Evolutionary conservation across 495 filamentous ascomycete genomes (phyloP).

Genomic region (Alectoria sarmentosa): DNA sequence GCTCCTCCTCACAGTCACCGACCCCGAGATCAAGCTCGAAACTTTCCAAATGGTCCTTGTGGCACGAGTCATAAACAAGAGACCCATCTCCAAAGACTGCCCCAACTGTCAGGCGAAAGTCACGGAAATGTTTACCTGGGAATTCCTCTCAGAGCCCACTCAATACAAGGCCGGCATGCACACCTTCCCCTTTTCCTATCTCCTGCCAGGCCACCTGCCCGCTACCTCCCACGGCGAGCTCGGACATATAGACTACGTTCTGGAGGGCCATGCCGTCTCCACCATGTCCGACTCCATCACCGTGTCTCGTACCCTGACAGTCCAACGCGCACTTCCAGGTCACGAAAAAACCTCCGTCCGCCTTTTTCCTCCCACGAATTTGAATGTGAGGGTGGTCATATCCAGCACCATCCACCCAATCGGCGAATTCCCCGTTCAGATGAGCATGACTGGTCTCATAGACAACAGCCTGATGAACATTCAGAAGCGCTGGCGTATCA

Average conservation of each 20-base stretch:
- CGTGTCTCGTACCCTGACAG: slow-evolving; percentile 54
- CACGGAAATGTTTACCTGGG: slow-evolving; percentile 71
- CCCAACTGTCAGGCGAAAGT: slow-evolving; percentile 60
- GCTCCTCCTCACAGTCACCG: slow-evolving; percentile 61
- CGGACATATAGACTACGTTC: slow-evolving; percentile 67
- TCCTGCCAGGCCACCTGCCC: slow-evolving; percentile 81
- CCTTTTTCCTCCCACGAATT: slow-evolving; percentile 92
- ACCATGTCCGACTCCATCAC: slow-evolving; percentile 56
- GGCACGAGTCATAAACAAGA: slow-evolving; percentile 62
- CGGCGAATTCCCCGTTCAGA: slow-evolving; percentile 68
- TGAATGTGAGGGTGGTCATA: slow-evolving; percentile 73
- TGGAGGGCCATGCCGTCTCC: slow-evolving; percentile 62
- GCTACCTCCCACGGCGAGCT: slow-evolving; percentile 69
- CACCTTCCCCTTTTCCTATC: slow-evolving; percentile 83
- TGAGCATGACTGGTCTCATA: slow-evolving; percentile 73
- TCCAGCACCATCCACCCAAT: slow-evolving; percentile 82
- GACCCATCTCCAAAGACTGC: slow-evolving; percentile 72
- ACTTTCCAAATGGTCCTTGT: slow-evolving; percentile 62
- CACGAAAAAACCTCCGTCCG: slow-evolving; percentile 71
- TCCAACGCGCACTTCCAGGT: slow-evolving; percentile 71
- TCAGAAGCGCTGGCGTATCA: slow-evolving; percentile 71
- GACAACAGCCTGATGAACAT: slow-evolving; percentile 47
- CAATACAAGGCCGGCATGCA: slow-evolving; percentile 59
- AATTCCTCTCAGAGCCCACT: slow-evolving; percentile 62
- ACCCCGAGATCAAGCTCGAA: slow-evolving; percentile 57